These are phyloP conservation scores for Lentinula raphanica DNA, from an alignment of 768 basidiomycete genomes.

Conservation along the genomic window DNA sequence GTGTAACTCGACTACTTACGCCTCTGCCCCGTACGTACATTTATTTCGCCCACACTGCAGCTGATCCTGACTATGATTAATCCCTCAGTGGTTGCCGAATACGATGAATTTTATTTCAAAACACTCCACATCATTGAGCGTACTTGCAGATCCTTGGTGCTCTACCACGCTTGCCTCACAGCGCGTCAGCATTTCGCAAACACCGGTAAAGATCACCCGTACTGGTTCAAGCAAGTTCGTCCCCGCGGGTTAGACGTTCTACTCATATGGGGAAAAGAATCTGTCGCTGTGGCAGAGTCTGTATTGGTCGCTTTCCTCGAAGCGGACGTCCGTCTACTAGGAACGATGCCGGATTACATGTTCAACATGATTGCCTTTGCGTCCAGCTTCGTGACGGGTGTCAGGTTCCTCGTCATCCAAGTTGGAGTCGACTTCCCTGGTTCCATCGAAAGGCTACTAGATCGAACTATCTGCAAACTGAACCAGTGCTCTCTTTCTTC, in stretches of 20 bases:
- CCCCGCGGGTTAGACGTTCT: constrained; percentile 32
- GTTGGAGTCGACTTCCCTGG: background rate
- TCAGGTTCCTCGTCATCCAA: background rate
- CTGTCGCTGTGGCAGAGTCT: constrained; percentile 28
- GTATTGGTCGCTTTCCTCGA: constrained; percentile 27
- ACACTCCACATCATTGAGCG: background rate
- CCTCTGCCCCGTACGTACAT: constrained; percentile 5
- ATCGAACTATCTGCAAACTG: background rate
- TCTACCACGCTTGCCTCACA: background rate
- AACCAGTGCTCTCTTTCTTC: background rate
- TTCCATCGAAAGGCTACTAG: background rate
- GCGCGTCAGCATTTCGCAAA: background rate
- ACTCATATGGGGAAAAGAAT: constrained; percentile 33
- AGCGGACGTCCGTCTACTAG: constrained; percentile 26
- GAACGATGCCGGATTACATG: constrained; percentile 31
- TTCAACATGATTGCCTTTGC: constrained; percentile 37
- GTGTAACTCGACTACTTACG: constrained; percentile 3
- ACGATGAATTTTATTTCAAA: constrained; percentile 4
- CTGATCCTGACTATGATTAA: background rate
- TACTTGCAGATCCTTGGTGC: background rate
- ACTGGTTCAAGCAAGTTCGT: constrained; percentile 11
- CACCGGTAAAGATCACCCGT: background rate
- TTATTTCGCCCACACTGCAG: background rate
- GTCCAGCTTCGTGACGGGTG: constrained; percentile 20
- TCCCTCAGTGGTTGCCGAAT: background rate